These are phyloP conservation scores for Salix viminalis DNA, from an alignment of 345 rosid genomes.

Conservation along the genomic window DNA sequence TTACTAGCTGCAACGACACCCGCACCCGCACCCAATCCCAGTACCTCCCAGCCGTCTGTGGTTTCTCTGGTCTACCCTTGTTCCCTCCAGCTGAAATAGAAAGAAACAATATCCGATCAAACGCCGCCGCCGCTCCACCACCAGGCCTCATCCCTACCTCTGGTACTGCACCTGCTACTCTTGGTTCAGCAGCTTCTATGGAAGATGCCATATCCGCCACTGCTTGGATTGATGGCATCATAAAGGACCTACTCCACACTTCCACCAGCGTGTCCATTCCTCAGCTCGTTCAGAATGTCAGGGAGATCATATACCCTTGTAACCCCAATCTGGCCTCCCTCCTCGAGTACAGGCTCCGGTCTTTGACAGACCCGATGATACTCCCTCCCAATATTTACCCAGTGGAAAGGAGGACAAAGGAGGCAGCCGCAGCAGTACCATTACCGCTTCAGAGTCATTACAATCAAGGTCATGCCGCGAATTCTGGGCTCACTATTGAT, in stretches of 20 bases:
- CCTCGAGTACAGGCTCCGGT: constrained; percentile 74
- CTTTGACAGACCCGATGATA: constrained; percentile 47
- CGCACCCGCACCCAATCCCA: constrained; percentile 25
- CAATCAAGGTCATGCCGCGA: constrained; percentile 17
- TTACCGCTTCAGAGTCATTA: constrained; percentile 23
- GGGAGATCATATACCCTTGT: constrained; percentile 89
- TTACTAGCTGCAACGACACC: neutral
- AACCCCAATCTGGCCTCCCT: constrained; percentile 88
- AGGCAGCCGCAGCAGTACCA: constrained; percentile 23
- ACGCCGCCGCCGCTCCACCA: constrained; percentile 1
- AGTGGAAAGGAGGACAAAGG: constrained; percentile 19
- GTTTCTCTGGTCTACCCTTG: constrained; percentile 86
- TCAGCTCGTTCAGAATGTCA: constrained; percentile 90
- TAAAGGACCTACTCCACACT: constrained; percentile 73
- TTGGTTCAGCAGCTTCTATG: constrained; percentile 20
- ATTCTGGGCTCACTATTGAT: constrained; percentile 31
- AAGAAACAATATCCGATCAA: constrained; percentile 12
- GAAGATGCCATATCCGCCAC: constrained; percentile 60
- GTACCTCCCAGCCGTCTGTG: constrained; percentile 73
- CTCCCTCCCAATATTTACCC: constrained; percentile 8
- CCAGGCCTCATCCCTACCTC: neutral
- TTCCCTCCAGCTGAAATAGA: constrained; percentile 52
- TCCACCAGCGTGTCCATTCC: constrained; percentile 80
- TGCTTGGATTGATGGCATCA: constrained; percentile 86
- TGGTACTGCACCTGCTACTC: neutral